Evolutionary conservation across 2,329 filamentous ascomycete genomes (phyloP), one percentile per base, ranked within the genome.

Genomic region (Pyricularia sp.): DNA sequence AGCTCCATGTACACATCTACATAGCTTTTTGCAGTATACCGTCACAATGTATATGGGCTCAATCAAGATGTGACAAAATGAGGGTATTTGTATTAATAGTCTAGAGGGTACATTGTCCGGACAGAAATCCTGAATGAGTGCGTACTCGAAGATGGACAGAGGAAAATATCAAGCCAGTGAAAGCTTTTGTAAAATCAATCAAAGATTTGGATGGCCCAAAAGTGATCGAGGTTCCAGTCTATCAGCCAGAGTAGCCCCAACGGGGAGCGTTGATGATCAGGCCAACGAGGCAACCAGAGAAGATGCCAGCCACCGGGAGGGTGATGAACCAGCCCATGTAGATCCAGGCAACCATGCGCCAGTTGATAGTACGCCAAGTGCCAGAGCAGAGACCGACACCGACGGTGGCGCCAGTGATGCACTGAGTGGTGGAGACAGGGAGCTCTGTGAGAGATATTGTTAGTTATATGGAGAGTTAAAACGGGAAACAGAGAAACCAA

Each of bases 341-440:
- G 69, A 86, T 82, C 78, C 83, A 84, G 6, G 75, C 79, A 5
- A 86, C 81, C 78, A 84, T 84, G 66, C 83, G 79, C 82, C 82
- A 87, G 76, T 87, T 87, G 70, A 87, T 83, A 31, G 83, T 80
- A 62, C 79, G 78, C 77, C 79, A 81, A 60, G 79, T 80, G 30
- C 84, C 84, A 61, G 82, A 84, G 74, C 83, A 85, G 22, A 87
- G 79, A 66, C 83, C 84, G 62, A 87, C 84, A 66, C 84, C 84
- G 60, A 87, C 84, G 24, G 83, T 86, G 57, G 84, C 81, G 61
- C 84, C 84, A 57, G 81, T 84, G 69, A 86, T 85, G 72, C 85
- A 88, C 75, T 87, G 84, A 0, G 85, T 86, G 1, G 85, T 88
- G 1, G 84, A 87, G 35, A 88, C 79, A 2, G 85, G 85, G 1